These are phyloP conservation scores for Coniferiporia sulphurascens DNA, from an alignment of 1,284 basidiomycete genomes.

Conservation along the genomic window DNA sequence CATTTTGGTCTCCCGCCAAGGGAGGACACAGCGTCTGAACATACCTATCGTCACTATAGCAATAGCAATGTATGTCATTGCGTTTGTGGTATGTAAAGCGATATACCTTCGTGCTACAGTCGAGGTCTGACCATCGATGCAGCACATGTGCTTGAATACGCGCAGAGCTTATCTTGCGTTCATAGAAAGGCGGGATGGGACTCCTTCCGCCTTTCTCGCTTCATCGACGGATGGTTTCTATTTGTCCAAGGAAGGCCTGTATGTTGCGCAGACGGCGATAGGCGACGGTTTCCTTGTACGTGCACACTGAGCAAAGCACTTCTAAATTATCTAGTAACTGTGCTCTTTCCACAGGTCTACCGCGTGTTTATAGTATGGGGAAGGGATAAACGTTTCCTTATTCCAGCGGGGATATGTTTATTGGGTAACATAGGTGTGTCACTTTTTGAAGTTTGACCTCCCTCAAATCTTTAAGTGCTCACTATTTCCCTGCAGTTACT, in stretches of 20 bases:
- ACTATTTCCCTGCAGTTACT: not conserved
- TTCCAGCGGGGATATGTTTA: not conserved
- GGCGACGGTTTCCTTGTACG: slow-evolving; percentile 5
- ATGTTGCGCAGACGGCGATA: slow-evolving; percentile 21
- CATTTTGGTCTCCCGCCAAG: slow-evolving; percentile 13
- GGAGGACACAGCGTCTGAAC: slow-evolving; percentile 14
- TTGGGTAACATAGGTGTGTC: not conserved
- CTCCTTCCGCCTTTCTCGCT: slow-evolving; percentile 23
- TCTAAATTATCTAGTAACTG: too few species aligned
- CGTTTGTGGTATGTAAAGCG: slow-evolving; percentile 20
- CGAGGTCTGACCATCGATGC: not conserved
- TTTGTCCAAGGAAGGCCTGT: slow-evolving; percentile 24
- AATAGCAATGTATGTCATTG: slow-evolving; percentile 14
- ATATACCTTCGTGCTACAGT: not conserved
- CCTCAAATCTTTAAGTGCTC: not conserved
- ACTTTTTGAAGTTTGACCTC: too few species aligned
- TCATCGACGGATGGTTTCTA: slow-evolving; percentile 21
- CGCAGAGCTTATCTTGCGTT: slow-evolving; percentile 23
- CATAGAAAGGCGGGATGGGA: slow-evolving; percentile 21
- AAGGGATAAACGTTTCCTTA: not conserved
- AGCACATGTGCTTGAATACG: slow-evolving; percentile 20
- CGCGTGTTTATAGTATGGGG: not conserved
- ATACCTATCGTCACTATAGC: slow-evolving; percentile 15
- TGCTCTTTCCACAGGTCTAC: too few species aligned
- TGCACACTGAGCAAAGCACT: not conserved